A percentile compares a stretch with the other conserved stretches of the same genome.
These are phyloP conservation scores for Pistacia vera DNA, from an alignment of 345 rosid species.

Conservation along the genomic window DNA sequence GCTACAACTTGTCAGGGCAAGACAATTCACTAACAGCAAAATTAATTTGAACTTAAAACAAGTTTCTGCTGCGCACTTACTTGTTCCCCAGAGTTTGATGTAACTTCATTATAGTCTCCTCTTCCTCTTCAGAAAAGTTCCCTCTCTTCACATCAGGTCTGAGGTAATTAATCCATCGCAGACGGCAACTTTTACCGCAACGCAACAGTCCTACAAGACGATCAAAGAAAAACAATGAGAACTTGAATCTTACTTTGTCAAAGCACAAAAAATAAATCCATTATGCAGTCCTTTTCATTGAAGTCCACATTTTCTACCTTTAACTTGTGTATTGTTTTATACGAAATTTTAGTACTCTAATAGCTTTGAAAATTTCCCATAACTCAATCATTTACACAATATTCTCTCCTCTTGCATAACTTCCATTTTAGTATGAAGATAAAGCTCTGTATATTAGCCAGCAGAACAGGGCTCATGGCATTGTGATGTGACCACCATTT, in stretches of 20 bases:
- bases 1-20: not conserved
- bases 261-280: not conserved
- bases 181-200: slow-evolving; percentile 93
- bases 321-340: too few species aligned
- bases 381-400: not conserved
- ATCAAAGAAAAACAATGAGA: not conserved
- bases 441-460: not conserved
- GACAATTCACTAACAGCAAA: not conserved
- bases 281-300: not conserved
- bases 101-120: slow-evolving; percentile 58
- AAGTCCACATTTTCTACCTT: not conserved
- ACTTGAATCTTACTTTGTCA: not conserved
- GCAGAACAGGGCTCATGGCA: not conserved
- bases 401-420: not conserved
- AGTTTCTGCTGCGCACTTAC: slow-evolving; percentile 30
- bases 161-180: slow-evolving; percentile 91
- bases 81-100: slow-evolving; percentile 75
- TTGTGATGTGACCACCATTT: slow-evolving; percentile 15
- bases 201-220: slow-evolving; percentile 56
- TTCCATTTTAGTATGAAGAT: not conserved
- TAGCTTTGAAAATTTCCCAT: not conserved
- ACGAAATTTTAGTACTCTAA: too few species aligned
- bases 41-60: not conserved
- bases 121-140: slow-evolving; percentile 74
- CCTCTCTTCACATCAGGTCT: slow-evolving; percentile 91